Evolutionary conservation across 1,284 basidiomycete genomes (phyloP).

Genomic region (Cutaneotrichosporon spelunceum): DNA sequence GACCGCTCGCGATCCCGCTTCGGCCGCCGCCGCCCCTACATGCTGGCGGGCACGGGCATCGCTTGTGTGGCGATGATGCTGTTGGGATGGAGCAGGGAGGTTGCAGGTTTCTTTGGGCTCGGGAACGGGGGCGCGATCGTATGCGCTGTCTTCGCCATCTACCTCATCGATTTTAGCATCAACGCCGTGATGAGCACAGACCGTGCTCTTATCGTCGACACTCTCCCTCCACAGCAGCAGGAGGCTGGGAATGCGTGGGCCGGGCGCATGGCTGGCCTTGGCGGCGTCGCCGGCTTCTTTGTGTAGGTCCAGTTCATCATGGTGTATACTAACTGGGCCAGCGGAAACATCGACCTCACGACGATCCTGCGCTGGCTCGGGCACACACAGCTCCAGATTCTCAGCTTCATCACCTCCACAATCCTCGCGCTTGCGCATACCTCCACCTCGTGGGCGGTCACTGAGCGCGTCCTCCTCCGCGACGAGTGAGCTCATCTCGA

Average conservation of each 20-base stretch:
- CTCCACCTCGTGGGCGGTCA: constrained; percentile 64
- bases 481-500: constrained; percentile 46
- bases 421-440: constrained; percentile 53
- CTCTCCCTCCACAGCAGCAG: constrained; percentile 63
- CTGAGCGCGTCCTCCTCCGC: constrained; percentile 69
- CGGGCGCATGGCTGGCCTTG: constrained; percentile 77
- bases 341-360: constrained; percentile 70
- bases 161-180: constrained; percentile 84
- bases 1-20: constrained; percentile 82
- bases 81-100: constrained; percentile 74
- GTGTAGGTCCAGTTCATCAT: constrained; percentile 58
- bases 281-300: constrained; percentile 79
- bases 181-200: constrained; percentile 64
- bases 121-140: constrained; percentile 54
- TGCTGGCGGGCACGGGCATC: constrained; percentile 67
- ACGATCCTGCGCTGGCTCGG: constrained; percentile 64
- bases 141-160: constrained; percentile 80
- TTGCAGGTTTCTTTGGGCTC: constrained; percentile 62
- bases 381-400: constrained; percentile 71
- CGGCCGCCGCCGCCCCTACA: constrained; percentile 80
- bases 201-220: constrained; percentile 55
- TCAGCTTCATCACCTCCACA: constrained; percentile 55
- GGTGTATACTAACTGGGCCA: constrained; percentile 17
- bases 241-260: constrained; percentile 92
- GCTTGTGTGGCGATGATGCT: constrained; percentile 72